Conservation (phyloP, 371 early-diverging fungal genomes). For the Syncephalastrum sp. region DNA sequence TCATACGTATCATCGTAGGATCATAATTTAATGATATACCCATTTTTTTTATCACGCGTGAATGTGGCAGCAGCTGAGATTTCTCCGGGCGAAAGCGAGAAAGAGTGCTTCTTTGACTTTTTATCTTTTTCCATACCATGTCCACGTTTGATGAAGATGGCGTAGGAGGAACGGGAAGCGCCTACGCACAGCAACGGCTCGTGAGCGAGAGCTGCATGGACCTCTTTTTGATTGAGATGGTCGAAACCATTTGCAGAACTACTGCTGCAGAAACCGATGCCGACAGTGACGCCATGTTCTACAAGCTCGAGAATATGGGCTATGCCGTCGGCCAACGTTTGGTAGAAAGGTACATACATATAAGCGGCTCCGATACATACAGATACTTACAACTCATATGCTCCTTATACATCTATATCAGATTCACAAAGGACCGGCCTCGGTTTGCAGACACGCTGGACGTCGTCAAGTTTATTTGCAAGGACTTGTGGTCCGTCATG, state of each 20-base stretch:
- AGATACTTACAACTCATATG: too few species aligned
- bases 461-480: conserved; percentile 96
- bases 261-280: conserved; percentile 61
- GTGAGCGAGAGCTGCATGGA: conserved; percentile 72
- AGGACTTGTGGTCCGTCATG: conserved; percentile 92
- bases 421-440: conserved; percentile 78
- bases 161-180: too few species aligned
- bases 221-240: conserved; percentile 78
- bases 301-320: conserved; percentile 86
- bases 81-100: too few species aligned
- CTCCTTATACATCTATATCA: conserved; percentile 15
- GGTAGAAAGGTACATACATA: conserved; percentile 69
- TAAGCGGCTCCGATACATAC: too few species aligned
- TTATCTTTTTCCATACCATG: too few species aligned
- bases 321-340: conserved; percentile 87
- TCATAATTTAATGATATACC: too few species aligned
- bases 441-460: conserved; percentile 91
- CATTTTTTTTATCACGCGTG: too few species aligned
- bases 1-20: too few species aligned
- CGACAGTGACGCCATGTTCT: conserved; percentile 77
- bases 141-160: too few species aligned
- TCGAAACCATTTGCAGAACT: conserved; percentile 65
- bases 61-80: too few species aligned
- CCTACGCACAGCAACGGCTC: conserved; percentile 27
- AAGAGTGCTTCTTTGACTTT: too few species aligned